Percentiles rank a stretch among this genome's conserved stretches.
Evolutionary conservation across 768 basidiomycete genomes (phyloP).

Genomic region (Hygrophorus pudorinus): DNA sequence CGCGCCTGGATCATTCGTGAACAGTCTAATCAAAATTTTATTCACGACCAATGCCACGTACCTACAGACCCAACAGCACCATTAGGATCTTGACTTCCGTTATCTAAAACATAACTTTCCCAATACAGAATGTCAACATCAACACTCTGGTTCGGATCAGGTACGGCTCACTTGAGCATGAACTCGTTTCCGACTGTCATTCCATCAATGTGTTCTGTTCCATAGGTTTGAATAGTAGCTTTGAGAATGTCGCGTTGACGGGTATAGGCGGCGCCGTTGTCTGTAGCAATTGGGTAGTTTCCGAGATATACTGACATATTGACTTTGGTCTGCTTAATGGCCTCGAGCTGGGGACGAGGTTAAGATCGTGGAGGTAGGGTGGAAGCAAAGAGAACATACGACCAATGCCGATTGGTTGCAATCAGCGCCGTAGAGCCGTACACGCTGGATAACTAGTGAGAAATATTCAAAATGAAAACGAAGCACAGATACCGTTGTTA

Average conservation of each 20-base stretch:
- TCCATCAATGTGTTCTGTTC: slow-evolving; percentile 64
- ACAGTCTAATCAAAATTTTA: neutral
- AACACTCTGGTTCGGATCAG: neutral
- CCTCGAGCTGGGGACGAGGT: slow-evolving; percentile 48
- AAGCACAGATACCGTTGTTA: slow-evolving; percentile 45
- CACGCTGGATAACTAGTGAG: slow-evolving; percentile 31
- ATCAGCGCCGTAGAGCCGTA: slow-evolving; percentile 82
- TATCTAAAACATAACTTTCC: slow-evolving; percentile 45
- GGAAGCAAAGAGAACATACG: slow-evolving; percentile 26
- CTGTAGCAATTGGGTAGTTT: slow-evolving; percentile 54
- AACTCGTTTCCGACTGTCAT: slow-evolving; percentile 91
- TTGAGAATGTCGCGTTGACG: slow-evolving; percentile 41
- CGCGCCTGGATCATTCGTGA: slow-evolving; percentile 32
- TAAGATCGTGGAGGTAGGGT: neutral
- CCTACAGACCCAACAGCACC: slow-evolving; percentile 41
- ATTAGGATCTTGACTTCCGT: slow-evolving; percentile 45
- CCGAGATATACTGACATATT: slow-evolving; percentile 74
- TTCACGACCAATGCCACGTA: neutral
- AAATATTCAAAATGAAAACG: neutral
- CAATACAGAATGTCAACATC: slow-evolving; percentile 1
- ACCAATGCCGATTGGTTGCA: slow-evolving; percentile 77
- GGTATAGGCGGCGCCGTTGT: slow-evolving; percentile 57
- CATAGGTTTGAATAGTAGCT: slow-evolving; percentile 60
- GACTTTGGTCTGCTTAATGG: slow-evolving; percentile 84
- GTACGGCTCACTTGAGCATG: slow-evolving; percentile 57